Conservation (phyloP, 768 basidiomycete genomes). For the Auricularia sp. region DNA sequence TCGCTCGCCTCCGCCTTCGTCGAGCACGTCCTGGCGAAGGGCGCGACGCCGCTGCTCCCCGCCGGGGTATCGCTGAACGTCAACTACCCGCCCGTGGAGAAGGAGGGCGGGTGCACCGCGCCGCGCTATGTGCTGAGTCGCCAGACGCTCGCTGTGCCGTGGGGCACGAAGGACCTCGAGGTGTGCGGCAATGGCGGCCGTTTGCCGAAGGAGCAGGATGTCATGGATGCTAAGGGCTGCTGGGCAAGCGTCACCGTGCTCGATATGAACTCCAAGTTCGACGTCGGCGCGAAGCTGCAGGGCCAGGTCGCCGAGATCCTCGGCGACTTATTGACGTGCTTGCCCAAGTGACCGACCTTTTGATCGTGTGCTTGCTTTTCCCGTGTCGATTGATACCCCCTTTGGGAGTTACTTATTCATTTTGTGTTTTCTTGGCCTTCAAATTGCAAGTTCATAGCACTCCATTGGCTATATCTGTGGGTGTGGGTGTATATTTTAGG, state of each 20-base stretch:
- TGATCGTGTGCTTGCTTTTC: no score
- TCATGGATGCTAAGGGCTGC: conserved; percentile 19
- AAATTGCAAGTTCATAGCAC: no score
- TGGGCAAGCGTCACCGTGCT: conserved; percentile 22
- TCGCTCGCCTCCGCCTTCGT: conserved; percentile 32
- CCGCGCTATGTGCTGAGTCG: conserved; percentile 28
- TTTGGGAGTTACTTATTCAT: no score
- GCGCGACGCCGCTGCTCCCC: conserved; percentile 29
- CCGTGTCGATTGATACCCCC: no score
- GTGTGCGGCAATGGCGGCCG: conserved; percentile 11
- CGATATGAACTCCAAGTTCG: conserved; percentile 19
- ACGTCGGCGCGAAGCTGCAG: conserved; percentile 23
- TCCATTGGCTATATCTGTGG: no score
- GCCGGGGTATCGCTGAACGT: conserved; percentile 35
- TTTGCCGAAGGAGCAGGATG: conserved; percentile 21
- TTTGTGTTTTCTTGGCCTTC: no score
- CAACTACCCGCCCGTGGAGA: conserved; percentile 33
- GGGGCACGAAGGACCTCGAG: conserved; percentile 19
- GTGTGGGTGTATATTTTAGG: no score
- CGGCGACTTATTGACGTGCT: conserved; percentile 12
- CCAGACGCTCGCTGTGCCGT: conserved; percentile 14
- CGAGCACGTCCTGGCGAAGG: conserved; percentile 20
- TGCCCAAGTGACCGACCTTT: neutral
- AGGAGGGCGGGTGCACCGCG: conserved; percentile 22
- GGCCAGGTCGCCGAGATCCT: conserved; percentile 16